Evolutionary conservation across 257 asterid species (phyloP).

Genomic region (Nicotiana obtusifolia): DNA sequence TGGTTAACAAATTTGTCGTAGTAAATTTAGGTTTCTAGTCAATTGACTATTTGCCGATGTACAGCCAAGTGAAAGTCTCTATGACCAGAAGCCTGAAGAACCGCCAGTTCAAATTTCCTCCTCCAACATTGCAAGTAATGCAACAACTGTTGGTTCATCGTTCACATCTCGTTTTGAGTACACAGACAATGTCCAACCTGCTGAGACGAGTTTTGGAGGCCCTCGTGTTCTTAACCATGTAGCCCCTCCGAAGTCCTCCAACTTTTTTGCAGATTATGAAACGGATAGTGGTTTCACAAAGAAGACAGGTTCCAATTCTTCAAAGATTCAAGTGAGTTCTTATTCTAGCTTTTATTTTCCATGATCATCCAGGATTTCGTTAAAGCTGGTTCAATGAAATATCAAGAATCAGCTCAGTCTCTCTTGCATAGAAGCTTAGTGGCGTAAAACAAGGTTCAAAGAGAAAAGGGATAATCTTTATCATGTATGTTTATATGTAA

Average conservation of each 20-base stretch:
- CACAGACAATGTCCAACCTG: constrained; percentile 56
- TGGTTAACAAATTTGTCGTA: neutral
- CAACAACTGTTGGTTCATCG: constrained; percentile 42
- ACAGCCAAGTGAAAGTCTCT: constrained; percentile 89
- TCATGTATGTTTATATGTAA: neutral
- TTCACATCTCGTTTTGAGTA: constrained; percentile 81
- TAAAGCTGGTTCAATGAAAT: neutral
- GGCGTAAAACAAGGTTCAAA: too few species aligned
- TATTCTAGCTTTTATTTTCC: neutral
- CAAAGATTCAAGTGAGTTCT: constrained; percentile 66
- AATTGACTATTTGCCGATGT: neutral
- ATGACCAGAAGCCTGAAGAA: constrained; percentile 96
- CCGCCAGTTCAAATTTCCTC: constrained; percentile 55
- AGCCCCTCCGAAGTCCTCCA: constrained; percentile 56
- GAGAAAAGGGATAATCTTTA: neutral
- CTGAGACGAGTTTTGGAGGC: constrained; percentile 65
- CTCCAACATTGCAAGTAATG: constrained; percentile 39
- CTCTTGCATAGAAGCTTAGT: too few species aligned
- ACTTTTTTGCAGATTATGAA: constrained; percentile 83
- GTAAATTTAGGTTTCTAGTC: neutral
- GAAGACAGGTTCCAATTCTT: constrained; percentile 58
- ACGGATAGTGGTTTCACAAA: constrained; percentile 80
- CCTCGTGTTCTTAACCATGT: constrained; percentile 57
- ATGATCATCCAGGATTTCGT: neutral
- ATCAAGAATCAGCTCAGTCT: too few species aligned